Conservation (phyloP, 2,329 filamentous ascomycete species). For the Mariannaea elegans region DNA sequence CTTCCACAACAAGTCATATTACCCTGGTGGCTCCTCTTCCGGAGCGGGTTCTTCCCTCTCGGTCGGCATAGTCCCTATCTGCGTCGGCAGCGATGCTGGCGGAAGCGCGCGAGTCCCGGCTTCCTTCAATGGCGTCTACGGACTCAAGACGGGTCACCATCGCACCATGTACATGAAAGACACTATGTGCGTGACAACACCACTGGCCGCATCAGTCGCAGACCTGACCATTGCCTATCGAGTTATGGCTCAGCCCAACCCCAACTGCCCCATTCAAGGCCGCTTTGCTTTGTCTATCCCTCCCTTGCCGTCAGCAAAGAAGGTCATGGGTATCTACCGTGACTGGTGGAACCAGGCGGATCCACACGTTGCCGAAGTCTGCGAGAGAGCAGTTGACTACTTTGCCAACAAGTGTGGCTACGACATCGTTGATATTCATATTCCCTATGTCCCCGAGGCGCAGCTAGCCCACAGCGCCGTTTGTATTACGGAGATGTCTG, state of each 20-base stretch:
- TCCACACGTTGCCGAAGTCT: conserved; percentile 67
- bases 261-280: conserved; percentile 65
- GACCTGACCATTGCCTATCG: conserved; percentile 87
- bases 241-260: conserved; percentile 78
- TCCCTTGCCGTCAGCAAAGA: conserved; percentile 54
- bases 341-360: conserved; percentile 62
- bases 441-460: conserved; percentile 74
- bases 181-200: conserved; percentile 72
- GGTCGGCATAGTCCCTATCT: conserved; percentile 77
- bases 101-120: conserved; percentile 79
- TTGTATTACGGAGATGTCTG: conserved; percentile 76
- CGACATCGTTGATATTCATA: conserved; percentile 64
- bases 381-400: conserved; percentile 68
- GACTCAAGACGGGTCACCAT: conserved; percentile 81
- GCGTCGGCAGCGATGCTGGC: conserved; percentile 78
- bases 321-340: conserved; percentile 76
- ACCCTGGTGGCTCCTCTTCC: conserved; percentile 82
- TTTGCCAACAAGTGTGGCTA: conserved; percentile 61
- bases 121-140: conserved; percentile 81
- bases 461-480: conserved; percentile 81
- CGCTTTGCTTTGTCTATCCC: conserved; percentile 69
- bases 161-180: conserved; percentile 67
- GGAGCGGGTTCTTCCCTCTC: conserved; percentile 77
- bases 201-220: conserved; percentile 77
- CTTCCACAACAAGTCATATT: conserved; percentile 79